These are phyloP conservation scores for Rhizophora mangle DNA, from an alignment of 345 rosid genomes.

Conservation along the genomic window DNA sequence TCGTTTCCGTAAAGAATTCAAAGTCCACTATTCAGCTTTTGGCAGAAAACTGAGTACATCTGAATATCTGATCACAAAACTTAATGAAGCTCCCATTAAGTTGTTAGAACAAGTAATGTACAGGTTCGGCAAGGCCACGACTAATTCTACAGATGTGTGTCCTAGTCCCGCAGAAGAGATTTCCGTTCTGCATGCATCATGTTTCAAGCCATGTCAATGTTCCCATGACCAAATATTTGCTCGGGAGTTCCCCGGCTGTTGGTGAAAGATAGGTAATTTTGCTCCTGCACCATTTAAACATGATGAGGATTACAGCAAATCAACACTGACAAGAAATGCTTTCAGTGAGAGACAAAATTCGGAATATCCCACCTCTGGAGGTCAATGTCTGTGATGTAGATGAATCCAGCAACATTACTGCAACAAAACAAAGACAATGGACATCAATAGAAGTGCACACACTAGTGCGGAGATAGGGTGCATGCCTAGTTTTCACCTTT, in stretches of 20 bases:
- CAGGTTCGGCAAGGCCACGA: no score
- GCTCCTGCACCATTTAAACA: slow-evolving; percentile 42
- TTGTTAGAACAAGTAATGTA: no score
- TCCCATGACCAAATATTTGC: slow-evolving; percentile 67
- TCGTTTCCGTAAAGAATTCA: neutral
- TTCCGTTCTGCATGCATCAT: slow-evolving; percentile 6
- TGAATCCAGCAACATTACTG: slow-evolving; percentile 89
- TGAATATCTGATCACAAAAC: neutral
- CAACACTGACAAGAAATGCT: slow-evolving; percentile 1
- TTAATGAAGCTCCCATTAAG: no score
- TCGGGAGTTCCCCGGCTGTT: slow-evolving; percentile 62
- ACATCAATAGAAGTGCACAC: no score
- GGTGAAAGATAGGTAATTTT: slow-evolving; percentile 68
- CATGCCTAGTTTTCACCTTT: no score
- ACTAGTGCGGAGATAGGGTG: no score
- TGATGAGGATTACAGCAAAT: neutral
- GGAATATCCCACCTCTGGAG: slow-evolving; percentile 43
- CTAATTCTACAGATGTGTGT: no score
- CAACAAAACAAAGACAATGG: slow-evolving; percentile 22
- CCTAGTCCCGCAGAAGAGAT: no score
- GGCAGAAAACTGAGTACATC: neutral
- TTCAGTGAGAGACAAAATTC: neutral
- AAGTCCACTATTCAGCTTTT: neutral
- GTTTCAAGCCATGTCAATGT: slow-evolving; percentile 79
- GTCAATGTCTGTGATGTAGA: slow-evolving; percentile 73